Conservation (phyloP, 192 early-diverging fungal species). For the Thoreauomyces humboldtii region DNA sequence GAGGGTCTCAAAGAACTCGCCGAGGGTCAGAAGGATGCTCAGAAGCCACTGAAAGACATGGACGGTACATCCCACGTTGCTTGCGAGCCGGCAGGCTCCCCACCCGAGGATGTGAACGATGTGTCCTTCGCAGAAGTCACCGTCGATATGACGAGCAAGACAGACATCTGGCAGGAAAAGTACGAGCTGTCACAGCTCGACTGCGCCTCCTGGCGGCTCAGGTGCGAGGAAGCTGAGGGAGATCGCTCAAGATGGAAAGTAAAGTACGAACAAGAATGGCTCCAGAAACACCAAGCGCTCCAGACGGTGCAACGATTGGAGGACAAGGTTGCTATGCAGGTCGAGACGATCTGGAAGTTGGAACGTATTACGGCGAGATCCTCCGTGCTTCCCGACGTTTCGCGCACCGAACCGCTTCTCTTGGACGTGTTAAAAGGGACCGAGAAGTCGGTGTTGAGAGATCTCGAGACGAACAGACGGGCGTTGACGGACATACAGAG, state of each 20-base stretch:
- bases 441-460: neutral
- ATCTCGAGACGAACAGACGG: neutral
- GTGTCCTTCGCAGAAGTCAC: neutral
- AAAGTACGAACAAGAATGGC: neutral
- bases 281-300: slow-evolving; percentile 7
- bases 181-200: neutral
- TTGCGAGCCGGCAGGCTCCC: too few species aligned
- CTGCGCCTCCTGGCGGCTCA: neutral
- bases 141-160: neutral
- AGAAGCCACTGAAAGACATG: too few species aligned
- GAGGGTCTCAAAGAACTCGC: neutral
- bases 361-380: too few species aligned
- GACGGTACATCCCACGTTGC: too few species aligned
- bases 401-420: neutral
- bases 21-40: neutral
- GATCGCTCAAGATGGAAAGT: neutral
- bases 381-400: neutral
- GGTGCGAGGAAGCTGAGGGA: neutral
- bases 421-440: neutral
- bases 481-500: neutral
- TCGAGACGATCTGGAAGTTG: neutral
- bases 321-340: neutral
- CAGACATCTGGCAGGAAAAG: neutral
- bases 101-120: too few species aligned
- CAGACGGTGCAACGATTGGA: neutral